Percentiles rank a stretch among this genome's conserved stretches.
phyloP scores from a whole-genome alignment of 1,284 basidiomycete genomes.

The Rhodotorula sp. region DNA sequence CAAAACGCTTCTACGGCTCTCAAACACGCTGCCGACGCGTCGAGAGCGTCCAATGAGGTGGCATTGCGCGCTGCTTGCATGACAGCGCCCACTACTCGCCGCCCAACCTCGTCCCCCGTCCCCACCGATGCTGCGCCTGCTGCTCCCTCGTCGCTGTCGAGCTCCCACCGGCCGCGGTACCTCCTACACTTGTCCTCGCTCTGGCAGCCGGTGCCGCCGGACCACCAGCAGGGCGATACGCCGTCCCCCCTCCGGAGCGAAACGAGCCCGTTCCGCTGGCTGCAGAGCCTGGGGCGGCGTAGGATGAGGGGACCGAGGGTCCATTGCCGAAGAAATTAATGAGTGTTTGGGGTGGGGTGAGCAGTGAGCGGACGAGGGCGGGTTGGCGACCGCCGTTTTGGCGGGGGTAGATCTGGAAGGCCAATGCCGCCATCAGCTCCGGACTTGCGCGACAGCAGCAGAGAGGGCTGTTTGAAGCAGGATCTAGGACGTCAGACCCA shows the following conservation, averaged over 20 bases:
- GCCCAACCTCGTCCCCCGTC: conserved; percentile 8
- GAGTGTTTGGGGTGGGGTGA: conserved; percentile 26
- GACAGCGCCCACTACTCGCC: too few species aligned
- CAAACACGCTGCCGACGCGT: too few species aligned
- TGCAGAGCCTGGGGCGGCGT: neutral
- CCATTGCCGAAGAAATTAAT: conserved; percentile 27
- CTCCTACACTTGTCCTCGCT: neutral
- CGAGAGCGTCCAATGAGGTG: too few species aligned
- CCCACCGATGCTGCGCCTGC: conserved; percentile 29
- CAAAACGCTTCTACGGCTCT: too few species aligned
- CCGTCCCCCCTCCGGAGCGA: neutral
- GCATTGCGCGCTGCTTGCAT: too few species aligned
- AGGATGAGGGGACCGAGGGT: conserved; percentile 10
- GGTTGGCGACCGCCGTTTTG: conserved; percentile 8
- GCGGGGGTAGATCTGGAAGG: conserved; percentile 27
- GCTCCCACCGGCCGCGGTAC: neutral
- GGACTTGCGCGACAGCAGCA: too few species aligned
- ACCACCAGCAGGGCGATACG: neutral
- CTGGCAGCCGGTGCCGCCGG: neutral
- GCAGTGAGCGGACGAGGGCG: conserved; percentile 9
- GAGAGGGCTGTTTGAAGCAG: too few species aligned
- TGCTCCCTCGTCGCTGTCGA: conserved; percentile 7
- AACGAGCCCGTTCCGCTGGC: neutral
- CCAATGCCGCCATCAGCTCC: too few species aligned
- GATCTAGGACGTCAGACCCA: conserved; percentile 15